Conservation (phyloP, 495 filamentous ascomycete species). For the Annulohypoxylon nitens region DNA sequence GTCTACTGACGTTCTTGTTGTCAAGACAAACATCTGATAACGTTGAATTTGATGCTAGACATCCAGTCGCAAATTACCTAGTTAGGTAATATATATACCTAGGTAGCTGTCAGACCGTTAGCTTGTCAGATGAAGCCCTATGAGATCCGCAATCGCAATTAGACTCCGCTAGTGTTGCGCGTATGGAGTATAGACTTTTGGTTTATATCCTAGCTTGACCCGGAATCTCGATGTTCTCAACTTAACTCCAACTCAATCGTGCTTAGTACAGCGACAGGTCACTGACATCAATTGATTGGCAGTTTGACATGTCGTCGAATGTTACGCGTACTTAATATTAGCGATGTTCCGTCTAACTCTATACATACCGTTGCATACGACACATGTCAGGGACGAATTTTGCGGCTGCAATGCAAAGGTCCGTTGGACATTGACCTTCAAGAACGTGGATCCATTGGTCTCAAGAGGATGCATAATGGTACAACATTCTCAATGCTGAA, state of each 20-base stretch:
- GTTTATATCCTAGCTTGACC: constrained; percentile 2
- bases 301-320: constrained; percentile 9
- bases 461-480: background rate
- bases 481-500: constrained; percentile 1
- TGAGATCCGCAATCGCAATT: background rate
- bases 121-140: constrained; percentile 12
- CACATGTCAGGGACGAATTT: constrained; percentile 27
- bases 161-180: constrained; percentile 4
- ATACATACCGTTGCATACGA: background rate
- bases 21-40: constrained; percentile 30
- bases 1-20: constrained; percentile 13
- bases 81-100: constrained; percentile 2
- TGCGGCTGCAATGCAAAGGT: constrained; percentile 28
- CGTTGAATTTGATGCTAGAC: background rate
- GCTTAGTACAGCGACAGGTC: background rate
- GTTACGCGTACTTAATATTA: constrained; percentile 10
- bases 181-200: constrained; percentile 7
- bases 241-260: background rate
- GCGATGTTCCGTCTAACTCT: constrained; percentile 13
- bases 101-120: constrained; percentile 3
- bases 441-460: constrained; percentile 9
- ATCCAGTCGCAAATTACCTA: background rate
- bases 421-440: constrained; percentile 18
- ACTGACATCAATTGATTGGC: background rate
- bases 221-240: constrained; percentile 5